Evolutionary conservation across 371 early-diverging fungal species (phyloP).

Genomic region (Mucor saturninus): DNA sequence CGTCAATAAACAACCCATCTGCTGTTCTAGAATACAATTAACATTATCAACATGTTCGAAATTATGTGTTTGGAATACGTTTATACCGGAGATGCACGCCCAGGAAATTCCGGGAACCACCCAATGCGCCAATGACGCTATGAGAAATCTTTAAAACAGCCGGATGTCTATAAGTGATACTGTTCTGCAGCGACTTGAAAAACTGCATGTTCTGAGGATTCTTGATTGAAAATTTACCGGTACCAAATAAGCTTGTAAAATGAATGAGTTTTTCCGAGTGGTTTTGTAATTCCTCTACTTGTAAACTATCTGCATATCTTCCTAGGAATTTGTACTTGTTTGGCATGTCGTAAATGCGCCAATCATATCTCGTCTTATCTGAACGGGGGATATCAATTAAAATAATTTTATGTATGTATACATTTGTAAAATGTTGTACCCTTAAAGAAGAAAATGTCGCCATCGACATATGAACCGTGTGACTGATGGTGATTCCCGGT

Average conservation of each 20-base stretch:
- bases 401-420: too few relatives aligned
- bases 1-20: conserved; percentile 60
- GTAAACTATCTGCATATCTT: conserved; percentile 46
- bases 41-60: neutral
- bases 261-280: conserved; percentile 45
- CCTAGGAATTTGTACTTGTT: conserved; percentile 43
- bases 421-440: conserved; percentile 17
- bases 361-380: conserved; percentile 53
- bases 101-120: conserved; percentile 59
- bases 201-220: conserved; percentile 44
- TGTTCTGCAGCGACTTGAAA: conserved; percentile 38
- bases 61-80: too few relatives aligned
- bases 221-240: conserved; percentile 52
- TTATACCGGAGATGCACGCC: conserved; percentile 49
- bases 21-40: conserved; percentile 38
- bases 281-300: conserved; percentile 39
- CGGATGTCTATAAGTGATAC: conserved; percentile 51
- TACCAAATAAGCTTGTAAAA: conserved; percentile 55
- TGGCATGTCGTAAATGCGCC: conserved; percentile 53
- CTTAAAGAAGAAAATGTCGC: conserved; percentile 51
- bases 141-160: conserved; percentile 52
- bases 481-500: neutral
- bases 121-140: conserved; percentile 46
- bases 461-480: conserved; percentile 37
- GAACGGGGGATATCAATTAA: too few relatives aligned